Conservation (phyloP, 2,329 filamentous ascomycete genomes). For the Xylaria sp. region DNA sequence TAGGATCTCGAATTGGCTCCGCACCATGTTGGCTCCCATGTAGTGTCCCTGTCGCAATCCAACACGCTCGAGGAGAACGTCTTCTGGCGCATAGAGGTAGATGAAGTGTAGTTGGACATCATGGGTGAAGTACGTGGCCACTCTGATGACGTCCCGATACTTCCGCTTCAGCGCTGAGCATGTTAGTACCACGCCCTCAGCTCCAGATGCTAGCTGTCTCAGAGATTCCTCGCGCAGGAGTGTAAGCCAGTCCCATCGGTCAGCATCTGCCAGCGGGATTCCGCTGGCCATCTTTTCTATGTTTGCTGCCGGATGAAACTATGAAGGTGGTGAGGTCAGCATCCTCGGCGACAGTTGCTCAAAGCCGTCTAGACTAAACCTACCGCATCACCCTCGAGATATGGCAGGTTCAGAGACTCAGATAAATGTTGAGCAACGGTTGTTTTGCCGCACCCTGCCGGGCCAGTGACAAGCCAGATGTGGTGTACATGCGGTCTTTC, state of each 20-base stretch:
- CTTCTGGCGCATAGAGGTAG: conserved; percentile 83
- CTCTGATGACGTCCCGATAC: conserved; percentile 91
- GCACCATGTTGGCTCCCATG: conserved; percentile 96
- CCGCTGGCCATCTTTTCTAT: conserved; percentile 91
- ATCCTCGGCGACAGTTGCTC: not conserved
- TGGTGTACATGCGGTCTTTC: conserved; percentile 62
- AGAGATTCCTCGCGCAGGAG: conserved; percentile 76
- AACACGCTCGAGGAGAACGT: conserved; percentile 80
- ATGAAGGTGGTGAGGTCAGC: conserved; percentile 13
- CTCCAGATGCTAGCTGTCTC: conserved; percentile 63
- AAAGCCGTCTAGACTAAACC: conserved; percentile 41
- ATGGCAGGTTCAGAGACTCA: conserved; percentile 70
- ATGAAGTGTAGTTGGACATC: conserved; percentile 89
- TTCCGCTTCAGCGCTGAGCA: conserved; percentile 97
- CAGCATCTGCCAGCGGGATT: conserved; percentile 86
- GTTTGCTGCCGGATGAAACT: conserved; percentile 82
- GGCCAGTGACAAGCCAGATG: conserved; percentile 84
- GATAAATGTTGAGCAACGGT: conserved; percentile 76
- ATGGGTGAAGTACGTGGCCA: conserved; percentile 79
- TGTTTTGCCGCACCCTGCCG: conserved; percentile 82
- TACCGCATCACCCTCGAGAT: conserved; percentile 83
- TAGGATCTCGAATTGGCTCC: conserved; percentile 88
- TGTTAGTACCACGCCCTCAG: conserved; percentile 86
- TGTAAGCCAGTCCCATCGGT: conserved; percentile 98
- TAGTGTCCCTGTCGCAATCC: conserved; percentile 82